Evolutionary conservation across 768 basidiomycete genomes (phyloP).

Genomic region (Termitomyces sp.): DNA sequence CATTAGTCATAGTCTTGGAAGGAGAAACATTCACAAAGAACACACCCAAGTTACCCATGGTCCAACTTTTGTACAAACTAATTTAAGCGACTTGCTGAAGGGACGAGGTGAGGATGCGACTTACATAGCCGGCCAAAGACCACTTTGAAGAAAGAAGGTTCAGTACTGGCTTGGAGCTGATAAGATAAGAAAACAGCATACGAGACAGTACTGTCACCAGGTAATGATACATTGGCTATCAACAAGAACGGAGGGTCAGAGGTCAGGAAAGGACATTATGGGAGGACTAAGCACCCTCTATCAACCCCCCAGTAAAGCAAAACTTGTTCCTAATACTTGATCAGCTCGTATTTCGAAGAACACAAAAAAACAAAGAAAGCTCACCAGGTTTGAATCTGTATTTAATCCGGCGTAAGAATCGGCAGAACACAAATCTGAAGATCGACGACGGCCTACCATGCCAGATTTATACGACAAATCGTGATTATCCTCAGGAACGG

Average conservation of each 20-base stretch:
- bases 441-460: conserved; percentile 33
- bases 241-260: background rate
- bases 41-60: conserved; percentile 47
- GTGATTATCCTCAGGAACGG: conserved; percentile 43
- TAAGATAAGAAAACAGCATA: conserved; percentile 15
- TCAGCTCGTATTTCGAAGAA: background rate
- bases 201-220: conserved; percentile 25
- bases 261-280: background rate
- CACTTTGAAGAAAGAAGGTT: conserved; percentile 15
- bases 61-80: conserved; percentile 27
- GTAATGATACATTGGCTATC: conserved; percentile 26
- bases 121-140: conserved; percentile 37
- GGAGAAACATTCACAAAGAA: background rate
- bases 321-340: conserved; percentile 41
- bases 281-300: conserved; percentile 34
- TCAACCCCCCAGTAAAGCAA: conserved; percentile 76
- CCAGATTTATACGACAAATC: conserved; percentile 61
- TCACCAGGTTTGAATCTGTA: conserved; percentile 14
- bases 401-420: conserved; percentile 15
- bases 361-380: background rate
- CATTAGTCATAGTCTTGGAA: conserved; percentile 20
- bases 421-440: background rate
- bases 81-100: background rate
- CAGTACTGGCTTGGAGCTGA: background rate
- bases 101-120: conserved; percentile 3